Evolutionary conservation across 2,329 filamentous ascomycete genomes (phyloP), one percentile per base, ranked within the genome.

Genomic region (Xylaria hypoxylon): DNA sequence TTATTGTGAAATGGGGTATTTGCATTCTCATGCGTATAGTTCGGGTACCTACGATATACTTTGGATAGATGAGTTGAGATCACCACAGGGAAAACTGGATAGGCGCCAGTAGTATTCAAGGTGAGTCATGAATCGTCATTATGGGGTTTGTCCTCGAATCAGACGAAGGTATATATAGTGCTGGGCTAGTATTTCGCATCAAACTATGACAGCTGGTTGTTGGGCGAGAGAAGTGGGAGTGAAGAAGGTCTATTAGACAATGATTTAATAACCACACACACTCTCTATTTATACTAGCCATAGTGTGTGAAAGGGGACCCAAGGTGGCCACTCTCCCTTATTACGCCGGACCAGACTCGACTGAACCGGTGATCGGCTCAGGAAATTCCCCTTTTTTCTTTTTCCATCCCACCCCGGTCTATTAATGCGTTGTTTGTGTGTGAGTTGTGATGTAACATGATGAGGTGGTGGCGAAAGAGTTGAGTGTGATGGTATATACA

Each of bases 401-500:
- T 48, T 40, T 38, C 55, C 33, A 28, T 24, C 24, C 62, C 38
- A 19, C 31, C 56, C 40, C 45, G 13, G 59, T 51, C 53, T 56
- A 24, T 50, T 50, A 59, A 68, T 68, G 66, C 59, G 52, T 62
- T 1, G 26, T 50, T 19, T 56, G 17, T 51, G 48, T 47, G 22
- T 48, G 53, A 62, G 66, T 58, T 40, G 62, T 22, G 65, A 59
- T 48, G 42, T 33, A 24, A 55, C 55, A 19, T 47, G 24, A 24
- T 24, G 26, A 31, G 22, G 47, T 60, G 7, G 13, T 48, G 65
- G 38, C 4, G n/a, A 33, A 35, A 42, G 40, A 56, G 58, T 13
- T 52, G 44, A 24, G 35, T 33, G 62, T 65, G 44, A 44, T 44
- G 56, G 10, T 68, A 68, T 68, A 66, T 68, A 68, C 62, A 68